A percentile compares a stretch with the other conserved stretches of the same genome.
Evolutionary conservation across 2,329 filamentous ascomycete species (phyloP).

Genomic region (Neonectria coccinea): DNA sequence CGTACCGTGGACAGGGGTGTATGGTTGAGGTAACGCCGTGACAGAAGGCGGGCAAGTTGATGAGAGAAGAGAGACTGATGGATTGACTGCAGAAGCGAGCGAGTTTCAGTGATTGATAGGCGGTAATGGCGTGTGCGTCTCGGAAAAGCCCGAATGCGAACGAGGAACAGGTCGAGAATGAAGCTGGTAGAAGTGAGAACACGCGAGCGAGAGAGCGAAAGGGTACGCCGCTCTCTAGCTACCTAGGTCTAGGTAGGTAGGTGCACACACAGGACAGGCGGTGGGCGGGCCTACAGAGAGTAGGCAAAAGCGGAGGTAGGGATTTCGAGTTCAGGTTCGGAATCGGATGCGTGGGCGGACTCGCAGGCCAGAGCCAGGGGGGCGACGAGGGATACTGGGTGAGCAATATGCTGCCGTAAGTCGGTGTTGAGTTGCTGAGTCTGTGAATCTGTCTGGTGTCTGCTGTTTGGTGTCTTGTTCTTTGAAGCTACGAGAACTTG

Average conservation of each 20-base stretch:
- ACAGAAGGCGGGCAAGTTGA: constrained; percentile 7
- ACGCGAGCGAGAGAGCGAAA: constrained; percentile 3
- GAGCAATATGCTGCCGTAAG: constrained; percentile 42
- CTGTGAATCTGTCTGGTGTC: constrained; percentile 17
- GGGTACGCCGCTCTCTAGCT: constrained; percentile 12
- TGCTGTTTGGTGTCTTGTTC: constrained; percentile 16
- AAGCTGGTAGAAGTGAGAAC: constrained; percentile 4
- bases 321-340: constrained; percentile 4
- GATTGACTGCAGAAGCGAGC: constrained; percentile 7
- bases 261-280: constrained; percentile 19
- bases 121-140: background rate
- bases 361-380: constrained; percentile 8
- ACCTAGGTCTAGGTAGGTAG: constrained; percentile 7
- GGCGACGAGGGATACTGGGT: constrained; percentile 36
- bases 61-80: background rate
- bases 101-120: constrained; percentile 5
- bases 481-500: constrained; percentile 29
- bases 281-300: constrained; percentile 21
- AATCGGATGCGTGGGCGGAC: constrained; percentile 1
- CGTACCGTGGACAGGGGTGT: constrained; percentile 23
- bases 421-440: constrained; percentile 30
- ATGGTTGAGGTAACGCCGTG: constrained; percentile 20
- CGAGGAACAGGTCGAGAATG: background rate
- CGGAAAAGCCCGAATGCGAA: background rate
- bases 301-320: constrained; percentile 7